These are phyloP conservation scores for Ceraceosorus guamensis DNA, from an alignment of 1,284 basidiomycete genomes.

Conservation along the genomic window DNA sequence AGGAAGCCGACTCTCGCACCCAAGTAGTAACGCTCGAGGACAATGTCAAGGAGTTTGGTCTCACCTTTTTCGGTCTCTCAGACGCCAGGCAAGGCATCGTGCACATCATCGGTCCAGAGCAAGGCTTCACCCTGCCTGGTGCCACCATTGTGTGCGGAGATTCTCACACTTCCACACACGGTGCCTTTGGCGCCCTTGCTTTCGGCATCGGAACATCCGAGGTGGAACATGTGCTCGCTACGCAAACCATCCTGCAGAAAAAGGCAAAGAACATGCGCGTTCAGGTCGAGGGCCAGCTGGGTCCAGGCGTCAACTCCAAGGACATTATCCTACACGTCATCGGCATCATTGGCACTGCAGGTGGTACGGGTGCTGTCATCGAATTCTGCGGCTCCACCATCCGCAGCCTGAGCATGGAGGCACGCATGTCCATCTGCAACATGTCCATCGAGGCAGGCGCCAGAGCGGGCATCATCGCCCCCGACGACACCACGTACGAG, in stretches of 20 bases:
- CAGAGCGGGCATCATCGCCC: slow-evolving; percentile 47
- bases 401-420: slow-evolving; percentile 42
- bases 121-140: slow-evolving; percentile 46
- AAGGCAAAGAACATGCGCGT: slow-evolving; percentile 46
- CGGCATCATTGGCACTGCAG: slow-evolving; percentile 46
- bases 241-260: slow-evolving; percentile 46
- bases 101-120: slow-evolving; percentile 46
- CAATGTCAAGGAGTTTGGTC: slow-evolving; percentile 45
- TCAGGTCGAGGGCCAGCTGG: slow-evolving; percentile 43
- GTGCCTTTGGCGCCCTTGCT: slow-evolving; percentile 46
- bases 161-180: slow-evolving; percentile 47
- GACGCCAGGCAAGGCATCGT: slow-evolving; percentile 47
- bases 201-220: slow-evolving; percentile 48
- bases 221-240: slow-evolving; percentile 47
- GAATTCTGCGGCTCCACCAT: slow-evolving; percentile 45
- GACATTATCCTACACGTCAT: slow-evolving; percentile 47
- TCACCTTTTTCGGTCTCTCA: slow-evolving; percentile 46
- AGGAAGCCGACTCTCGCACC: slow-evolving; percentile 42
- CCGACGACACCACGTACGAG: slow-evolving; percentile 44
- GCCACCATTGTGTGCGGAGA: slow-evolving; percentile 47
- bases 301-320: slow-evolving; percentile 44
- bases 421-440: slow-evolving; percentile 48
- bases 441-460: slow-evolving; percentile 48
- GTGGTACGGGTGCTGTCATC: slow-evolving; percentile 44
- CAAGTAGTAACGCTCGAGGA: slow-evolving; percentile 46